phyloP scores from a whole-genome alignment of 202 grass and related monocot genomes.

The Zizania palustris region DNA sequence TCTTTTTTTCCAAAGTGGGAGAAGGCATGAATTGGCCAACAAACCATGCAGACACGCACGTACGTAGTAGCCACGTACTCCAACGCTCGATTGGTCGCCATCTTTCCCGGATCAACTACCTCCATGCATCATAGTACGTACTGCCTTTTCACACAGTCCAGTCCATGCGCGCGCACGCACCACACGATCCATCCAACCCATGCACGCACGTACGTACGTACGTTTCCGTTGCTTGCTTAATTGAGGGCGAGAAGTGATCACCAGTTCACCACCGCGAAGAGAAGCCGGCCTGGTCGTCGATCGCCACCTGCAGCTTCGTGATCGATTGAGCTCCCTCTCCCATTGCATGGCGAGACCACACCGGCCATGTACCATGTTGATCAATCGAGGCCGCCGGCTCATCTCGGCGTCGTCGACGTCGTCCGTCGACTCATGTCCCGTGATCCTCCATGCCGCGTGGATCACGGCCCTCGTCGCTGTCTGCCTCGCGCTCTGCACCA shows the following conservation, averaged over 20 bases:
- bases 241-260: too few species aligned
- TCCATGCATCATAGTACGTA: too few species aligned
- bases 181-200: conserved; percentile 4
- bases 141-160: neutral
- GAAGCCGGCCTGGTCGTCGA: too few species aligned
- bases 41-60: neutral
- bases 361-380: too few species aligned
- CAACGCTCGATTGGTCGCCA: neutral
- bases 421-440: neutral
- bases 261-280: too few species aligned
- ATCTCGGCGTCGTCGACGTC: neutral
- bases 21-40: neutral
- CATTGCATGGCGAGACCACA: conserved; percentile 37
- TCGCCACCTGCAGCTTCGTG: too few species aligned
- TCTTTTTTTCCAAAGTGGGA: too few species aligned
- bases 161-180: neutral
- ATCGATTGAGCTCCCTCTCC: neutral
- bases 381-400: neutral
- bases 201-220: neutral
- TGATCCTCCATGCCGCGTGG: conserved; percentile 42
- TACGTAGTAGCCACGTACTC: too few species aligned
- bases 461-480: conserved; percentile 42
- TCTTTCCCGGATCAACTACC: conserved; percentile 43
- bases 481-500: conserved; percentile 53
- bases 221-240: too few species aligned